These are phyloP conservation scores for Auriscalpium vulgare DNA, from an alignment of 768 basidiomycete species.

Conservation along the genomic window DNA sequence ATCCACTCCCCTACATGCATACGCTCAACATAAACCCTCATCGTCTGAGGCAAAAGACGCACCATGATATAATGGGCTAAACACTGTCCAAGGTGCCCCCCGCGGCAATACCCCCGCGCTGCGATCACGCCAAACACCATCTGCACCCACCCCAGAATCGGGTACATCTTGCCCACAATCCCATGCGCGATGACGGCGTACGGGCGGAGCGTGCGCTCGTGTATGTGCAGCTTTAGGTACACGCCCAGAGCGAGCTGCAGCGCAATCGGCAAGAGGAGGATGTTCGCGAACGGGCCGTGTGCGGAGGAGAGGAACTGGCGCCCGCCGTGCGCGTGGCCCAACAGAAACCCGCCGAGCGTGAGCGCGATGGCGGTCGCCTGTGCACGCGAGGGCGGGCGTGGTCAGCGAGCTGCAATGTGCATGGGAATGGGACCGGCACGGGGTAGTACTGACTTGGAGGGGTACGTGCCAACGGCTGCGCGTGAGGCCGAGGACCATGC, in stretches of 20 bases:
- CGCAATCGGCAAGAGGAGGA: conserved; percentile 58
- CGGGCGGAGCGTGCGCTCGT: conserved; percentile 67
- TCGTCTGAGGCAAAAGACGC: conserved; percentile 2
- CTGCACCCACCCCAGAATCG: conserved; percentile 82
- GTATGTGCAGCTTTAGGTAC: conserved; percentile 88
- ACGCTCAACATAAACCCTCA: background rate
- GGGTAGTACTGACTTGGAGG: conserved; percentile 48
- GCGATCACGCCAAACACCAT: conserved; percentile 80
- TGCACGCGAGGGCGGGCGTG: background rate
- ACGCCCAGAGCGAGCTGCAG: conserved; percentile 67
- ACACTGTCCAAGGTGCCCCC: conserved; percentile 76
- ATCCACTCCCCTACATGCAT: conserved; percentile 60
- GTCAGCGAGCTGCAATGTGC: too few species aligned
- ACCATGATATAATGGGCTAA: conserved; percentile 83
- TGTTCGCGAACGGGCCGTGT: conserved; percentile 62
- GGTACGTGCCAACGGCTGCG: conserved; percentile 89
- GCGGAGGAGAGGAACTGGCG: conserved; percentile 66
- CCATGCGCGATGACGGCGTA: conserved; percentile 67
- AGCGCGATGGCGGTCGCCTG: conserved; percentile 63
- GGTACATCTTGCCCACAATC: conserved; percentile 76
- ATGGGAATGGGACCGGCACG: background rate
- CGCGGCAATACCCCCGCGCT: conserved; percentile 71
- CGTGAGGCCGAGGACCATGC: conserved; percentile 69
- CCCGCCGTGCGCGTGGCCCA: conserved; percentile 85
- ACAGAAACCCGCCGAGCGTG: conserved; percentile 63